These are phyloP conservation scores for Hsuehochloa calcarea DNA, from an alignment of 176 grass and related monocot genomes.

Conservation along the genomic window DNA sequence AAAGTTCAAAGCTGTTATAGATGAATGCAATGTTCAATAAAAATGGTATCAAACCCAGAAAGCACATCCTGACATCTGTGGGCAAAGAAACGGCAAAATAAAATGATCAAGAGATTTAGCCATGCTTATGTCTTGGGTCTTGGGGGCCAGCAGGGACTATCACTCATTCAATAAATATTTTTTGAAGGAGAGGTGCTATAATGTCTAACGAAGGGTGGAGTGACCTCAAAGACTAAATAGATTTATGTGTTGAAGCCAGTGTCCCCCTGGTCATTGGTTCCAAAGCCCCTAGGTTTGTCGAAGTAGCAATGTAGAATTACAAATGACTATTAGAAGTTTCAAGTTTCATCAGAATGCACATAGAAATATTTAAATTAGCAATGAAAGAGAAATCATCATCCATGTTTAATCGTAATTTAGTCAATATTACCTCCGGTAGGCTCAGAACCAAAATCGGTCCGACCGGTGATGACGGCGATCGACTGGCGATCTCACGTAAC, in stretches of 20 bases:
- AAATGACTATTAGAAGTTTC: not conserved
- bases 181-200: not conserved
- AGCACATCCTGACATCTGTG: not conserved
- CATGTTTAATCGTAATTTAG: not conserved
- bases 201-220: not conserved
- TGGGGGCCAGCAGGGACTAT: not conserved
- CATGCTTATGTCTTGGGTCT: not conserved
- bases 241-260: conserved; percentile 93
- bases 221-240: conserved; percentile 79
- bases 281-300: conserved; percentile 91
- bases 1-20: conserved; percentile 11
- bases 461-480: too few species aligned
- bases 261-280: conserved; percentile 72
- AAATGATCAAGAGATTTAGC: not conserved
- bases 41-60: conserved; percentile 17
- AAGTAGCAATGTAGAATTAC: conserved; percentile 33
- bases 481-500: too few species aligned
- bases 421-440: conserved; percentile 76
- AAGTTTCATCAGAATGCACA: not conserved
- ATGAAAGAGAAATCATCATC: not conserved
- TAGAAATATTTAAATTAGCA: not conserved
- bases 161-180: not conserved
- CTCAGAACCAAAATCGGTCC: too few species aligned
- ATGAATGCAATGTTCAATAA: not conserved
- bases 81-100: not conserved